Evolutionary conservation across 1,284 basidiomycete species (phyloP).

Genomic region (Ceratobasidium sp.): DNA sequence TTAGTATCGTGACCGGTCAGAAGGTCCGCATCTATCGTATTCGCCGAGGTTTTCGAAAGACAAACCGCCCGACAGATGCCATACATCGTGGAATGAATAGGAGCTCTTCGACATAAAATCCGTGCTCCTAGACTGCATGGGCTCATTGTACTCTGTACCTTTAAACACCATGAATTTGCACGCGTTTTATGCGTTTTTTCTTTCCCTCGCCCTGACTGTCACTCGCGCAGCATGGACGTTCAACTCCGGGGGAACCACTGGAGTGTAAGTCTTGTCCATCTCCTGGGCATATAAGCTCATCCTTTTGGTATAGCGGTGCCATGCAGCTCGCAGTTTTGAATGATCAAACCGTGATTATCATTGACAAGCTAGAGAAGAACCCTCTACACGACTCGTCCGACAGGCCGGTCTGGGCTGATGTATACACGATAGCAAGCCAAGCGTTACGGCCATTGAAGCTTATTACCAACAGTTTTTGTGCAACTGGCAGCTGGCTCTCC

Average conservation of each 20-base stretch:
- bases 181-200: neutral
- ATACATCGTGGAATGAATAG: neutral
- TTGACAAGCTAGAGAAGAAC: constrained; percentile 88
- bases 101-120: neutral
- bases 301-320: neutral
- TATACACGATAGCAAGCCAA: constrained; percentile 69
- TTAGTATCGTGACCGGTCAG: neutral
- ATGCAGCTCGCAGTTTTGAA: neutral
- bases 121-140: neutral
- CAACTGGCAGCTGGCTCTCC: constrained; percentile 75
- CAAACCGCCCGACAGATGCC: neutral
- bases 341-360: constrained; percentile 48
- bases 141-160: neutral
- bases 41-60: neutral
- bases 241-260: neutral
- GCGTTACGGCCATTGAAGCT: constrained; percentile 59
- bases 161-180: neutral
- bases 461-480: constrained; percentile 87
- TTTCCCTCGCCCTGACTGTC: neutral
- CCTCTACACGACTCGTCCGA: constrained; percentile 60
- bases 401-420: constrained; percentile 72
- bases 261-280: neutral
- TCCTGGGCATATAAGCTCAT: neutral
- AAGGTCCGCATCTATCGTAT: neutral
- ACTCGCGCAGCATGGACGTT: constrained; percentile 5